Conservation (phyloP, 371 early-diverging fungal genomes). For the Coemansia sp. region DNA sequence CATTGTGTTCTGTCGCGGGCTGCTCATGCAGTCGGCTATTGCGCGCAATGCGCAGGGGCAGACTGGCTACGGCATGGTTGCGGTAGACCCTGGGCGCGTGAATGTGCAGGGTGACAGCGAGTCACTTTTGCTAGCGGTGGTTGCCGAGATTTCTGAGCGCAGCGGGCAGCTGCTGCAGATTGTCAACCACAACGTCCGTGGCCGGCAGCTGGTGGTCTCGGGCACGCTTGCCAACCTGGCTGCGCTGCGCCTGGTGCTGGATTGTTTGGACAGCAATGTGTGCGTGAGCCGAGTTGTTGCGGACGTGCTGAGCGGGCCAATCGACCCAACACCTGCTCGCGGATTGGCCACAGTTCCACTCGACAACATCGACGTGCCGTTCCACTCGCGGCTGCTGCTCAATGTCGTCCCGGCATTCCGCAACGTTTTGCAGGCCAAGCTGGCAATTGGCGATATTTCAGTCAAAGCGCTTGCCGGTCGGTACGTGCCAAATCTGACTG, state of each 20-base stretch:
- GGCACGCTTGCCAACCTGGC: too few relatives aligned
- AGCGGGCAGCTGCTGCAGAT: too few relatives aligned
- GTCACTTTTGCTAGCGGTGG: constrained; percentile 69
- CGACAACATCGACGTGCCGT: constrained; percentile 94
- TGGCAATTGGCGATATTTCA: constrained; percentile 74
- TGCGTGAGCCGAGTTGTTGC: constrained; percentile 58
- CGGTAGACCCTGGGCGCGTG: too few relatives aligned
- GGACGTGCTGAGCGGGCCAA: constrained; percentile 57
- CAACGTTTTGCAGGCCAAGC: constrained; percentile 75
- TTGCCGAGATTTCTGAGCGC: constrained; percentile 70
- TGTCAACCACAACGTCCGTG: too few relatives aligned
- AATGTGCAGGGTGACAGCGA: constrained; percentile 59
- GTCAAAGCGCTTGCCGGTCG: constrained; percentile 70
- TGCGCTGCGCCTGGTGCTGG: constrained; percentile 62
- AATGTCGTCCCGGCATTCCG: constrained; percentile 89
- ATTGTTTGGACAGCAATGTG: constrained; percentile 74
- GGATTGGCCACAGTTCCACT: constrained; percentile 91
- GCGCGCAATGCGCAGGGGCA: constrained; percentile 77
- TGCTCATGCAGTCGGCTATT: constrained; percentile 96
- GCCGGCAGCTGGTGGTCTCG: too few relatives aligned
- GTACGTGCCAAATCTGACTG: constrained; percentile 96
- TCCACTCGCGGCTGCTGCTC: constrained; percentile 92
- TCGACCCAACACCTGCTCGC: constrained; percentile 65
- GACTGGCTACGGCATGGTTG: too few relatives aligned
- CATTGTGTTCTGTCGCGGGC: constrained; percentile 94